Base-by-base conservation (phyloP, 306 rosid genomes). In the Casuarina cunninghamiana region DNA sequence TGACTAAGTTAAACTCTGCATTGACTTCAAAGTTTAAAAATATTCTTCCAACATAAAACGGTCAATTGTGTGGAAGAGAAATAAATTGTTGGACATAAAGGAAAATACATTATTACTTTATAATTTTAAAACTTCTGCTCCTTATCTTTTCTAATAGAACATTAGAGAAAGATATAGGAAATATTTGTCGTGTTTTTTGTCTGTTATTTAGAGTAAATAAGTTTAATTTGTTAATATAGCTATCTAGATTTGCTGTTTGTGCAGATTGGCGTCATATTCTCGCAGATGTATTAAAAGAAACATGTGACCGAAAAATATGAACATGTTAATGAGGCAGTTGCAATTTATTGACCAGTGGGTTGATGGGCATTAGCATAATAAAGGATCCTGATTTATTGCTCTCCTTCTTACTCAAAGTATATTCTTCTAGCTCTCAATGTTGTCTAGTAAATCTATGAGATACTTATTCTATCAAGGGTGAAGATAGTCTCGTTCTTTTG, bases 401-500 rank as follows among this genome's bases (percentile, higher is more conserved):
- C 10, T 54, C 60, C 10, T 54, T 54, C 60, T 26, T 5, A 54
- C 21, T 17, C 60, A 16, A n/a, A n/a, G n/a, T n/a, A n/a, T n/a
- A n/a, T 58, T 58, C 6, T 21, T 21, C 4, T 58, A 7, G 2
- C 65, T 19, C 38, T 19, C 38, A 26, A n/a, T 3, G 39, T 46
- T 45, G 11, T 45, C 26, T 15, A 26, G 12, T 21, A 13, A 58
- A 9, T 7, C 26, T 58, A 38, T 58, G 2, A 9, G 5, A 26
- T 13, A 58, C 19, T 49, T 77, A 63, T 58, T 21, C 72, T 63
- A 58, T 72, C 60, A 37, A n/a, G n/a, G n/a, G 19, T 68, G 48
- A 13, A 60, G 53, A 61, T 50, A 72, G 37, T 70, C 10, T 69
- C 35, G 37, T 58, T 69, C 73, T 83, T 10, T 71, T 32, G 50